Percentiles rank a stretch among this genome's conserved stretches.
Conservation (phyloP, 1,284 basidiomycete genomes). For the Filobasidium uniguttulatum region DNA sequence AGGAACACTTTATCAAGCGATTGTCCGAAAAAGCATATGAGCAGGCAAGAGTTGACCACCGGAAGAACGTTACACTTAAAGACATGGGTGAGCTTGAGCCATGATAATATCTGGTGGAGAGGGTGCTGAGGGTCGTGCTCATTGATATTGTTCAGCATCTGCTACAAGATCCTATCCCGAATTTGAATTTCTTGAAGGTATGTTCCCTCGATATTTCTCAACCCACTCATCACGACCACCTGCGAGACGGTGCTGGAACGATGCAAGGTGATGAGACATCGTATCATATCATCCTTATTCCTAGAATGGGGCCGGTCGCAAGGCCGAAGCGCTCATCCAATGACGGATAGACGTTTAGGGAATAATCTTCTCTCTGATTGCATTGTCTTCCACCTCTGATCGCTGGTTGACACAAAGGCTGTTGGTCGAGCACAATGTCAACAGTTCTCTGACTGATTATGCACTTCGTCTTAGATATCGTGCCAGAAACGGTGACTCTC, state of each 20-base stretch:
- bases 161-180: conserved; percentile 16
- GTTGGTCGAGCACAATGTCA: too few species aligned
- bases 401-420: neutral
- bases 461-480: conserved; percentile 4
- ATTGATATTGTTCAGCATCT: conserved; percentile 7
- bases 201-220: conserved; percentile 6
- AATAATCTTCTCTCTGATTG: conserved; percentile 6
- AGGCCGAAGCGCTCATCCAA: neutral
- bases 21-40: conserved; percentile 37
- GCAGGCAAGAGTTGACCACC: conserved; percentile 34
- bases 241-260: neutral
- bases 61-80: conserved; percentile 36
- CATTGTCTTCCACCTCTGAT: too few species aligned
- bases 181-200: conserved; percentile 33
- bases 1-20: conserved; percentile 39
- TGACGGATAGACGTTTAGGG: neutral
- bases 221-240: neutral
- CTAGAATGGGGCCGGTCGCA: neutral
- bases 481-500: conserved; percentile 10
- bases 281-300: conserved; percentile 6
- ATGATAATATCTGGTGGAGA: conserved; percentile 15
- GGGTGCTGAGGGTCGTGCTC: conserved; percentile 24
- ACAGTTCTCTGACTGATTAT: neutral
- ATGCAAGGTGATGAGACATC: conserved; percentile 9
- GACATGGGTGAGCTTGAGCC: conserved; percentile 23